A percentile compares a stretch with the other conserved stretches of the same genome.
phyloP scores from a whole-genome alignment of 441 rosid species.

The Erodium texanum region DNA sequence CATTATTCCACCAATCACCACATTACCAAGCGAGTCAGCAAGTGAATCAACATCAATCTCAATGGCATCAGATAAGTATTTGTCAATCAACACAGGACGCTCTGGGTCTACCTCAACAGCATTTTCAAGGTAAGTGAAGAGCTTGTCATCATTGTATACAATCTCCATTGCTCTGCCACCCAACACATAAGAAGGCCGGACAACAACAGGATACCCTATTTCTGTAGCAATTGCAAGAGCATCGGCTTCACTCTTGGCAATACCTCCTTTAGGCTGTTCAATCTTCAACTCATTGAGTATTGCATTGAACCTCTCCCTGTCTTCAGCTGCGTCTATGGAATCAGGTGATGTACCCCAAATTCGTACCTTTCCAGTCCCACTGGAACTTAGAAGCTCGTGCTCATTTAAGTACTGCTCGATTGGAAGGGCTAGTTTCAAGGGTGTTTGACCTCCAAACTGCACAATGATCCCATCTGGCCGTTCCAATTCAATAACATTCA shows the following conservation, averaged over 20 bases:
- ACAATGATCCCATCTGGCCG: slow-evolving; percentile 91
- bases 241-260: slow-evolving; percentile 84
- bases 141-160: slow-evolving; percentile 71
- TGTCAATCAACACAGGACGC: slow-evolving; percentile 82
- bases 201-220: slow-evolving; percentile 85
- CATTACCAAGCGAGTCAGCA: slow-evolving; percentile 69
- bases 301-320: slow-evolving; percentile 81
- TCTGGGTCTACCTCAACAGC: slow-evolving; percentile 95
- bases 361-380: slow-evolving; percentile 63
- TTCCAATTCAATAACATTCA: slow-evolving; percentile 74
- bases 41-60: slow-evolving; percentile 90
- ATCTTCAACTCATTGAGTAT: slow-evolving; percentile 62
- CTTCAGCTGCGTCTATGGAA: slow-evolving; percentile 92
- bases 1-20: slow-evolving; percentile 55
- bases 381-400: slow-evolving; percentile 49
- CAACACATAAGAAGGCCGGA: slow-evolving; percentile 92
- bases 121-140: slow-evolving; percentile 65
- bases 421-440: slow-evolving; percentile 78
- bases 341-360: slow-evolving; percentile 98
- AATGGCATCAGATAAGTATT: slow-evolving; percentile 70
- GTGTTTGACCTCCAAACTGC: slow-evolving; percentile 98
- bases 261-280: slow-evolving; percentile 94
- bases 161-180: slow-evolving; percentile 98
- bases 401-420: slow-evolving; percentile 73
- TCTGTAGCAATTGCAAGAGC: slow-evolving; percentile 74